Evolutionary conservation across 2,329 filamentous ascomycete genomes (phyloP).

Genomic region (Penicillium polonicum): DNA sequence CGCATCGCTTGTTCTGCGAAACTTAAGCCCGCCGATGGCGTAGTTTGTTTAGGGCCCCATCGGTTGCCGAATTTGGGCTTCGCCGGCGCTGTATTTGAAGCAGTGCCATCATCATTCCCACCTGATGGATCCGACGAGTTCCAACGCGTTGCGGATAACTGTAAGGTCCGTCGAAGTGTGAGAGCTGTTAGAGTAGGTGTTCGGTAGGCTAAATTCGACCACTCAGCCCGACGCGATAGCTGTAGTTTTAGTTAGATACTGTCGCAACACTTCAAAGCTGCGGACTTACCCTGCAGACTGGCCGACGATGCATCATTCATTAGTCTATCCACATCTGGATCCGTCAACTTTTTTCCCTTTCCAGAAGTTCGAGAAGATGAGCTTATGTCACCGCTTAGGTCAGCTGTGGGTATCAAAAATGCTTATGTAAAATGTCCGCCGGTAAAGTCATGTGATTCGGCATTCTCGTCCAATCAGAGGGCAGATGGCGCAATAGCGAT

Average conservation of each 20-base stretch:
- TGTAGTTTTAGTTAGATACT: conserved; percentile 14
- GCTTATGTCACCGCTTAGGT: conserved; percentile 18
- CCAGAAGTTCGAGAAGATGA: conserved; percentile 13
- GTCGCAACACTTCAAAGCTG: background rate
- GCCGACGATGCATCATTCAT: conserved; percentile 37
- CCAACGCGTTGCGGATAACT: conserved; percentile 27
- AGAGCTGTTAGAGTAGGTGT: conserved; percentile 22
- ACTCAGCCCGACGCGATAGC: conserved; percentile 42
- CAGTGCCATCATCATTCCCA: conserved; percentile 22
- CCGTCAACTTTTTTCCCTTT: conserved; percentile 19
- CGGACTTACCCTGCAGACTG: conserved; percentile 32
- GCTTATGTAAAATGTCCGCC: conserved; percentile 17
- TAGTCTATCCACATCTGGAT: conserved; percentile 15
- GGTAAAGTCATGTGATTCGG: conserved; percentile 34
- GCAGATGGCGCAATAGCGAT: conserved; percentile 24
- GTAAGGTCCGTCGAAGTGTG: conserved; percentile 36
- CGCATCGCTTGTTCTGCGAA: conserved; percentile 35
- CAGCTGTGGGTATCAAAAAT: background rate
- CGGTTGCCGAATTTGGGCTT: conserved; percentile 32
- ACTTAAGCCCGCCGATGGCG: conserved; percentile 29
- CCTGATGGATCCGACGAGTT: conserved; percentile 30
- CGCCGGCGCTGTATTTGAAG: conserved; percentile 9
- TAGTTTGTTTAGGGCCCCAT: conserved; percentile 22
- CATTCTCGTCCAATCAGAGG: conserved; percentile 33
- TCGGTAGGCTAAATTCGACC: conserved; percentile 36